Evolutionary conservation across 1,284 basidiomycete species (phyloP), one percentile per base, ranked within the genome.

Genomic region (Peniophora sp.): DNA sequence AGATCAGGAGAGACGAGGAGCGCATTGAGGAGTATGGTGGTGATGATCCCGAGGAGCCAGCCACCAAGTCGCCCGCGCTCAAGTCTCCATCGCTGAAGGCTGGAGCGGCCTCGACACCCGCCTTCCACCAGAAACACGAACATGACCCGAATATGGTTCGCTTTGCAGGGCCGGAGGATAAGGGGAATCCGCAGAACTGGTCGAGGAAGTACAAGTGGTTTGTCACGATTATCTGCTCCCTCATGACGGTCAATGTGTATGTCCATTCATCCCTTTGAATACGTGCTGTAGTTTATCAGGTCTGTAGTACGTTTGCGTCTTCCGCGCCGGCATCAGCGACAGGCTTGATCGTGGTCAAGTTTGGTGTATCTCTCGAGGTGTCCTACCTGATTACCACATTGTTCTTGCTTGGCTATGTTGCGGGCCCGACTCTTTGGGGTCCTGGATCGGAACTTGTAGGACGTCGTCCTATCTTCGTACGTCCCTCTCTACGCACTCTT

Each of bases 111-210:
- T n/a, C 18, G 15, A n/a, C 15, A 8, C n/a, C 37, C n/a, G 37
- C 15, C n/a, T 17, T 17, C n/a, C n/a, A 41, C n/a, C n/a, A 20
- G 5, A 41, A 41, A 15, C n/a, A 41, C 5, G 37, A 50, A 36
- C 49, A 37, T 0, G 75, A 79, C 49, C 64, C 69, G 1, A 67
- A 75, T 52, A 65, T 72, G 55, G 75, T 81, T 9, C 64, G 63
- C 2, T 84, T 81, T 81, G 76, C 79, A 52, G 78, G 79, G 0
- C 73, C 76, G 2, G 58, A 79, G 55, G 84, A 87, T 63, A 78
- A 73, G 3, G 63, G 64, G 34, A 84, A 87, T 60, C 83, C 83
- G 6, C 78, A 82, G 53, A 83, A 81, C 55, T 83, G 78, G 75
- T 68, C 70, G 1, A 56, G 52, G 2, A 39, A 52, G 22, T 70